These are phyloP conservation scores for Fusarium dlaminii DNA, from an alignment of 2,329 filamentous ascomycete genomes.

Conservation along the genomic window DNA sequence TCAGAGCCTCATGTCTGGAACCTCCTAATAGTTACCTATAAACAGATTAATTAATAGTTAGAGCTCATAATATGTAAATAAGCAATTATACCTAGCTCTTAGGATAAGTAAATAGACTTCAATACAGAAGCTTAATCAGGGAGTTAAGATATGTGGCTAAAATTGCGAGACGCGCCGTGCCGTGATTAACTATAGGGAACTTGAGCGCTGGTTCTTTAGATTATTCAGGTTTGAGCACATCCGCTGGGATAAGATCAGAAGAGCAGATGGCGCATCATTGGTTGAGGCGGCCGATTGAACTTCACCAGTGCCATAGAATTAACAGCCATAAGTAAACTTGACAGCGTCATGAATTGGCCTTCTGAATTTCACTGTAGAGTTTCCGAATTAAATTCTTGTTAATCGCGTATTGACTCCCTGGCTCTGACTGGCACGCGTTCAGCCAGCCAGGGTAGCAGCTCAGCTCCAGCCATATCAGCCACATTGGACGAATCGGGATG, in stretches of 20 bases:
- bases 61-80: no score
- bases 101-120: no score
- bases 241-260: neutral
- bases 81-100: no score
- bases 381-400: neutral
- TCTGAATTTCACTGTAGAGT: neutral
- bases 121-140: no score
- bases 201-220: no score
- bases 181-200: neutral
- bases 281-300: neutral
- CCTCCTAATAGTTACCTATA: no score
- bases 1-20: no score
- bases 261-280: no score
- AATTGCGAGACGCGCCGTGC: neutral
- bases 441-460: neutral
- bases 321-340: accelerated
- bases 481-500: neutral
- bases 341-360: accelerated
- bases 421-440: neutral
- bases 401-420: neutral
- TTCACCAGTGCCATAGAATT: no score
- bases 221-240: neutral
- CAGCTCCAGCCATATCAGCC: neutral
- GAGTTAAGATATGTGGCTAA: neutral
- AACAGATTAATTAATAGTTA: no score